Evolutionary conservation across 2,329 filamentous ascomycete genomes (phyloP), one percentile per base, ranked within the genome.

Genomic region (Pseudogymnoascus destructans): DNA sequence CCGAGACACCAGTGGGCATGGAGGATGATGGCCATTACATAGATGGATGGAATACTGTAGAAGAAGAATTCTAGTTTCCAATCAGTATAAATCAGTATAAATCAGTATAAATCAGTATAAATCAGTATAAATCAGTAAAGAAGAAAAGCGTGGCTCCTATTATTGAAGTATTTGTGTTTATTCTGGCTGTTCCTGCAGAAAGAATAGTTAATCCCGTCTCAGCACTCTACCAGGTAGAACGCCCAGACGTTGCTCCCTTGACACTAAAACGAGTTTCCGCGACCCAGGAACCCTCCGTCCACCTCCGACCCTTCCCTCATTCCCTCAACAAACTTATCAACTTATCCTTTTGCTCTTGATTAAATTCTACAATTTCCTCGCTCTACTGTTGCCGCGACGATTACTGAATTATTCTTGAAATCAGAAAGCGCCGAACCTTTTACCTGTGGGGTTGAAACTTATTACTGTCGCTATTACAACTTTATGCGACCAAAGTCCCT

Each of bases 1-100:
- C 40, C 40, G 40, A 46, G 40, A 46, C 40, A 46, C 40, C 40
- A 46, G 40, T 46, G 19, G 25, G 40, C 19, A 15, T n/a, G 40
- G 40, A 46, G 40, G 19, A 46, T 46, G 40, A 46, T n/a, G n/a
- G n/a, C n/a, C 35, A 40, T 40, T 40, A 42, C 38, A 42, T 42
- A 42, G 38, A 42, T 23, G 23, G 19, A 42, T 42, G 10, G 38
- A 42, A 21, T 21, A 42, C 19, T 42, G n/a, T n/a, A n/a, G n/a
- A n/a, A n/a, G 36, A 40, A 40, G 36, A 35, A 19, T 21, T 11
- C 36, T 38, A 10, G n/a, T 38, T 15, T 38, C 17, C 5, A 19
- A 40, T 40, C 36, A 21, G 23, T 42, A 42, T 42, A 42, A 42
- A n/a, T 42, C 38, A n/a, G 38, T 7, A 11, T n/a, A 10, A 19